Percentiles rank a stretch among this genome's conserved stretches.
phyloP scores from a whole-genome alignment of 805 yeast genomes.

The Kodamaea sagamina region DNA sequence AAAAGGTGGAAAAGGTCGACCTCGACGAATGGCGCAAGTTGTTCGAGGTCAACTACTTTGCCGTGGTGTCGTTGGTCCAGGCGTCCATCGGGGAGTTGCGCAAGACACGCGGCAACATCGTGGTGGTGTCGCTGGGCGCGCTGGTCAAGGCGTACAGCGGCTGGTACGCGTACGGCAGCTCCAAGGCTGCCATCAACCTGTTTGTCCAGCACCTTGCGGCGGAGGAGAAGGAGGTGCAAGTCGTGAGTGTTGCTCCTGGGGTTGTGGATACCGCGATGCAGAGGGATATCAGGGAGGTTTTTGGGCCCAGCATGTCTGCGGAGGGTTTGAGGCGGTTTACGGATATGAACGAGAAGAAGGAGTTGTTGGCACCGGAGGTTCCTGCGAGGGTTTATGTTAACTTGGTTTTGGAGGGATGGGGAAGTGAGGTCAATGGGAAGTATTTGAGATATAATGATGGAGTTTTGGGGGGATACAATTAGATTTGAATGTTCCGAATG shows the following conservation, averaged over 20 bases:
- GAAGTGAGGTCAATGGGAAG: conserved; percentile 59
- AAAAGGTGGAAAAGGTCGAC: conserved; percentile 49
- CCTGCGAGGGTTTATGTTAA: conserved; percentile 75
- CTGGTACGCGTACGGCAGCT: conserved; percentile 91
- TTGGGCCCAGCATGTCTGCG: conserved; percentile 59
- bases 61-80: conserved; percentile 62
- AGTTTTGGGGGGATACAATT: not conserved
- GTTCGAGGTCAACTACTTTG: conserved; percentile 77
- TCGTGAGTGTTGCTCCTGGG: conserved; percentile 88
- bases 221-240: conserved; percentile 61
- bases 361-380: conserved; percentile 64
- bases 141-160: conserved; percentile 60
- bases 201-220: conserved; percentile 64
- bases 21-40: conserved; percentile 59
- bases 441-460: conserved; percentile 64
- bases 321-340: conserved; percentile 62
- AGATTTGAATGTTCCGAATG: too few relatives aligned
- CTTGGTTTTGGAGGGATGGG: conserved; percentile 62
- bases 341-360: conserved; percentile 56
- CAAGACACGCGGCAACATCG: conserved; percentile 56
- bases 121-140: conserved; percentile 93
- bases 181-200: conserved; percentile 90
- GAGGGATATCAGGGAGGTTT: conserved; percentile 65
- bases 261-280: conserved; percentile 95
- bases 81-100: conserved; percentile 59